These are phyloP conservation scores for Pseudogymnoascus sp. DNA, from an alignment of 2,329 filamentous ascomycete genomes.

Conservation along the genomic window DNA sequence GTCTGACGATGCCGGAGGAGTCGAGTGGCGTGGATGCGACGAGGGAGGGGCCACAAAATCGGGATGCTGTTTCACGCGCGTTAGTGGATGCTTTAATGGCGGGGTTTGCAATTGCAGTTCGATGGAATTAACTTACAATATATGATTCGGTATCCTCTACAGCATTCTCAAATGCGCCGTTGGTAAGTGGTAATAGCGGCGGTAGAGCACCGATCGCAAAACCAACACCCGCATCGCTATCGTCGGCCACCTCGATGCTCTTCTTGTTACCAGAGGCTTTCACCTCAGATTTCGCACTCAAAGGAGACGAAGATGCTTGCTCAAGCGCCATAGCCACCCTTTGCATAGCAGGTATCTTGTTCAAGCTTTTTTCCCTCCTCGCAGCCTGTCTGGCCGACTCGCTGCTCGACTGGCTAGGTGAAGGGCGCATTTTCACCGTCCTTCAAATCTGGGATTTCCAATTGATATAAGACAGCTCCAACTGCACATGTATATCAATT, in stretches of 20 bases:
- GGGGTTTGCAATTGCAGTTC: not conserved
- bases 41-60: conserved; percentile 7
- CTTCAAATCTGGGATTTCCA: not conserved
- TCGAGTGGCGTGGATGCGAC: conserved; percentile 4
- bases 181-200: not conserved
- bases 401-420: not conserved
- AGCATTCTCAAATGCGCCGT: not conserved
- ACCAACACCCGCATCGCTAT: not conserved
- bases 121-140: not conserved
- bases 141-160: not conserved
- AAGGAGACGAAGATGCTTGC: not conserved
- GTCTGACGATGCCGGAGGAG: not conserved
- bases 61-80: not conserved
- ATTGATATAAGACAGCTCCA: conserved; percentile 10
- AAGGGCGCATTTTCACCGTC: not conserved
- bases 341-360: conserved; percentile 10
- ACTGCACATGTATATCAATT: conserved; percentile 7
- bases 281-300: not conserved
- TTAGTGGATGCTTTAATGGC: not conserved
- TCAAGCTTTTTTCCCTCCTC: conserved; percentile 12
- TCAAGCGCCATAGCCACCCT: conserved; percentile 1
- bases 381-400: conserved; percentile 3
- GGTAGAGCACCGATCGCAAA: conserved; percentile 3
- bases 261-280: not conserved
- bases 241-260: not conserved